A percentile compares a stretch with the other conserved stretches of the same genome.
These are phyloP conservation scores for Aspergillus avenaceus DNA, from an alignment of 495 filamentous ascomycete species.

Conservation along the genomic window DNA sequence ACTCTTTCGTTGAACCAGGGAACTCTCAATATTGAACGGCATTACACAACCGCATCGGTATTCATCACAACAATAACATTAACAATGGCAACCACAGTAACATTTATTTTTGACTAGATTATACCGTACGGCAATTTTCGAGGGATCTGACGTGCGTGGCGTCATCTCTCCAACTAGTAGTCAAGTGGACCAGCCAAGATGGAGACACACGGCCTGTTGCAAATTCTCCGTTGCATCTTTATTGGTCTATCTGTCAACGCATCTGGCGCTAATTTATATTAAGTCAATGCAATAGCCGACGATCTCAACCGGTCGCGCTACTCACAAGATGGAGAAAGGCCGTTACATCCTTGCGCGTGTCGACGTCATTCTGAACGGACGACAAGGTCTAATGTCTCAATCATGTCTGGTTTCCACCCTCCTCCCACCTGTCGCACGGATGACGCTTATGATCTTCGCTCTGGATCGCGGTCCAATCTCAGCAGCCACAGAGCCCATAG, in stretches of 20 bases:
- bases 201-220: conserved; percentile 3
- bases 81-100: too few relatives aligned
- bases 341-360: background rate
- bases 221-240: background rate
- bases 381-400: background rate
- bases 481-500: background rate
- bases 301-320: background rate
- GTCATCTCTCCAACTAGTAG: conserved; percentile 6
- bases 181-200: conserved; percentile 4
- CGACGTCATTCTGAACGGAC: background rate
- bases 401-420: background rate
- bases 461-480: background rate
- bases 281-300: background rate
- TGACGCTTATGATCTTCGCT: background rate
- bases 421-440: background rate
- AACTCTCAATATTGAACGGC: too few relatives aligned
- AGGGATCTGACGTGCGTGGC: conserved; percentile 16
- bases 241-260: conserved; percentile 5
- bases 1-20: background rate
- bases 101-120: too few relatives aligned
- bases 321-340: background rate
- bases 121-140: background rate
- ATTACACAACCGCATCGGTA: background rate
- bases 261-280: conserved; percentile 10
- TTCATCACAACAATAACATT: too few relatives aligned